A percentile compares a stretch with the other conserved stretches of the same genome.
Evolutionary conservation across 305 asterid genomes (phyloP).

Genomic region (Fraxinus sp.): DNA sequence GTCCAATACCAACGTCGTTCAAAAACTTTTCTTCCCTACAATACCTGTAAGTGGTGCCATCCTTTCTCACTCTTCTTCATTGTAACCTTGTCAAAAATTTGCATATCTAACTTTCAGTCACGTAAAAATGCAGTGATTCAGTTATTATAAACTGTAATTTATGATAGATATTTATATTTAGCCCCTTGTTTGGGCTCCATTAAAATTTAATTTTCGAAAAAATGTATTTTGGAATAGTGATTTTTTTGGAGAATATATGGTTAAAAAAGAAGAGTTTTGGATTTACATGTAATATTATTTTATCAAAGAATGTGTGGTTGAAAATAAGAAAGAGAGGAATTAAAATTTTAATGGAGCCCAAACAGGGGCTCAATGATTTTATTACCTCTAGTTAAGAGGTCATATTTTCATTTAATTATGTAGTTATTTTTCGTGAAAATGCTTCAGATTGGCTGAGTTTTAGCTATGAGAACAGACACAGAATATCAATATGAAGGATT

Average conservation of each 20-base stretch:
- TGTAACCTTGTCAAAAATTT: not conserved
- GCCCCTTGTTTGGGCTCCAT: not conserved
- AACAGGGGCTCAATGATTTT: not conserved
- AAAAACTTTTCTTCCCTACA: constrained; percentile 39
- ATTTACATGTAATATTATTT: no score
- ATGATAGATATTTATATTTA: not conserved
- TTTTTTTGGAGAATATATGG: not conserved
- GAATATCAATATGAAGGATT: not conserved
- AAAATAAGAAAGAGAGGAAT: not conserved
- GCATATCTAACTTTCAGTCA: not conserved
- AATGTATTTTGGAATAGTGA: not conserved
- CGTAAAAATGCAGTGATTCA: not conserved
- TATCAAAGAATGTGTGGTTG: not conserved
- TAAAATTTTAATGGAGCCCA: not conserved
- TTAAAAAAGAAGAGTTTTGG: not conserved
- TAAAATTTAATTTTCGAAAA: not conserved
- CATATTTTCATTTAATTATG: not conserved
- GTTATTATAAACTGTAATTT: not conserved
- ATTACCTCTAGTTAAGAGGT: not conserved
- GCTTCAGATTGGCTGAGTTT: not conserved
- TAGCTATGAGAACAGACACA: not conserved
- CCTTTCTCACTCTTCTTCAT: not conserved
- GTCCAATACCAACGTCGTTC: constrained; percentile 52
- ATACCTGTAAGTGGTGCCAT: constrained; percentile 43
- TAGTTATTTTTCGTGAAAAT: not conserved